Evolutionary conservation across 1,284 basidiomycete species (phyloP).

Genomic region (Irpex sp.): DNA sequence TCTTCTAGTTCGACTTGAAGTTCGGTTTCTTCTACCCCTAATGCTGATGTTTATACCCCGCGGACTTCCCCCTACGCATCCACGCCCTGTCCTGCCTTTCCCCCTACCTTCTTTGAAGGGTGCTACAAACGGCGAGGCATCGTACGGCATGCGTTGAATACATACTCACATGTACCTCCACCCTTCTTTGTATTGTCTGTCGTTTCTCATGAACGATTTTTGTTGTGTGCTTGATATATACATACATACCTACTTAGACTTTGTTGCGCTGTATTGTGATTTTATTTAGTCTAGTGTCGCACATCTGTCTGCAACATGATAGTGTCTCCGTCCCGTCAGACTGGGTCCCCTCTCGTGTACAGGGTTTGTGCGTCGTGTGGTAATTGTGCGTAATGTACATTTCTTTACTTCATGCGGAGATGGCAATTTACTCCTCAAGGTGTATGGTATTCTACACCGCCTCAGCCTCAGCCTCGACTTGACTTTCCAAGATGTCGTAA

Average conservation of each 20-base stretch:
- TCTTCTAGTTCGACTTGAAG: not conserved
- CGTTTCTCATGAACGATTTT: not conserved
- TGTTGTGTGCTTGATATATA: not conserved
- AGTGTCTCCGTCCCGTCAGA: not conserved
- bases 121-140: no score
- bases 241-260: not conserved
- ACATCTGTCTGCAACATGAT: no score
- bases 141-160: not conserved
- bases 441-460: not conserved
- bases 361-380: no score
- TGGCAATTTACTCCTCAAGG: no score
- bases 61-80: not conserved
- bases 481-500: slow-evolving; percentile 39
- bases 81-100: no score
- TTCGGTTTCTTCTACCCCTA: not conserved
- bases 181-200: not conserved
- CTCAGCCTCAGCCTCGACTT: not conserved
- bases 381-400: no score
- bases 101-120: no score
- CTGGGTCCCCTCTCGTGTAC: no score
- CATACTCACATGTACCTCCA: not conserved
- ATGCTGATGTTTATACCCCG: not conserved
- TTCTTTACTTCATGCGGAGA: no score
- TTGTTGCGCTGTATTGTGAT: not conserved
- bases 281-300: not conserved